phyloP scores from a whole-genome alignment of 73 alveolate species.

The Paramecium sexaurelia region DNA sequence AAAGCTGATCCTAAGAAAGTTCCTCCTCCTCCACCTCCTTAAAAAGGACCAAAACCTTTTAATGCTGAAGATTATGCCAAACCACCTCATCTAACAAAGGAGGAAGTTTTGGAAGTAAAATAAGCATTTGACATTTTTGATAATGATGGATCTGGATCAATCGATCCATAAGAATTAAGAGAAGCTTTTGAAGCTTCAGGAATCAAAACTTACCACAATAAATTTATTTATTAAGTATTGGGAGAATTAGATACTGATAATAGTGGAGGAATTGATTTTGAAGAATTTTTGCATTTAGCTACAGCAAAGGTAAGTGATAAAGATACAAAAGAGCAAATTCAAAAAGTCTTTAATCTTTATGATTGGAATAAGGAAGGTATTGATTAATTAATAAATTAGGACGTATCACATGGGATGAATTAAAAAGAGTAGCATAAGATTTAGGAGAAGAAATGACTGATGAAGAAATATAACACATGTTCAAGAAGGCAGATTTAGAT shows the following conservation, averaged over 20 bases:
- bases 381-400: slow-evolving; percentile 26
- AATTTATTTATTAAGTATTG: slow-evolving; percentile 89
- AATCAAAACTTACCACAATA: slow-evolving; percentile 85
- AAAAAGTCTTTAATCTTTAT: slow-evolving; percentile 54
- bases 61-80: slow-evolving; percentile 59
- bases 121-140: slow-evolving; percentile 79
- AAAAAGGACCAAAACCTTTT: neutral
- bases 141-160: slow-evolving; percentile 90
- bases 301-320: slow-evolving; percentile 71
- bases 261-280: slow-evolving; percentile 92
- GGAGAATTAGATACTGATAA: slow-evolving; percentile 93
- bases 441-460: slow-evolving; percentile 96
- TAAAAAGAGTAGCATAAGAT: slow-evolving; percentile 89
- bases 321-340: slow-evolving; percentile 50
- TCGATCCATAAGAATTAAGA: slow-evolving; percentile 93
- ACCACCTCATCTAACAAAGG: slow-evolving; percentile 81
- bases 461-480: slow-evolving; percentile 92
- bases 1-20: neutral
- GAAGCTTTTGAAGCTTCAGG: slow-evolving; percentile 93
- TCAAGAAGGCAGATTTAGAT: slow-evolving; percentile 69
- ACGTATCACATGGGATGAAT: slow-evolving; percentile 82
- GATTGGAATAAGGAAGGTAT: slow-evolving; percentile 63
- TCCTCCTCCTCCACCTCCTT: slow-evolving; percentile 4
- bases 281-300: slow-evolving; percentile 88
- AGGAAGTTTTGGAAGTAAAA: slow-evolving; percentile 36